Conservation (phyloP, 1,284 basidiomycete species). For the Anthracocystis setariae region DNA sequence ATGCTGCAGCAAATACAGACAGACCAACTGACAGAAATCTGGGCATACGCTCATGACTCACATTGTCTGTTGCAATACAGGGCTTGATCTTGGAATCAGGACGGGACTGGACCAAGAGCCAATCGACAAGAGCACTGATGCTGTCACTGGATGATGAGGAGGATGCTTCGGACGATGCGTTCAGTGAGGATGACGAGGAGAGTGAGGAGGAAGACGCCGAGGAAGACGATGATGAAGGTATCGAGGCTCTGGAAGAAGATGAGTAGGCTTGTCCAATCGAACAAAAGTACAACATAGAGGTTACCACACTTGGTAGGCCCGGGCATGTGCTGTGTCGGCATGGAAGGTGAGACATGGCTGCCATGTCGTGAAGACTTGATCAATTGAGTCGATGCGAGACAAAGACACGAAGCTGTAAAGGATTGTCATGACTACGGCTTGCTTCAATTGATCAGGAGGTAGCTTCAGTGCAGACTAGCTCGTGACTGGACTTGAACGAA, state of each 20-base stretch:
- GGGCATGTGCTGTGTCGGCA: too few relatives aligned
- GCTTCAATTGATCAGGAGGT: too few relatives aligned
- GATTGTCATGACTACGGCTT: too few relatives aligned
- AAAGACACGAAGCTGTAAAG: too few relatives aligned
- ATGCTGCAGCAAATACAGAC: too few relatives aligned
- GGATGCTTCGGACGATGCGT: slow-evolving; percentile 47
- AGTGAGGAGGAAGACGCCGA: slow-evolving; percentile 22
- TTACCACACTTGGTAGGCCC: too few relatives aligned
- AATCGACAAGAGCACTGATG: slow-evolving; percentile 32
- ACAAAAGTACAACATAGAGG: neutral
- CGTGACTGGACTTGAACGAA: too few relatives aligned
- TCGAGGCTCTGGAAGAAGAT: slow-evolving; percentile 20
- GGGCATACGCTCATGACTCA: neutral
- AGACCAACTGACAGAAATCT: slow-evolving; percentile 1
- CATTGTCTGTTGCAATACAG: slow-evolving; percentile 3
- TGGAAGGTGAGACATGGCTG: too few relatives aligned
- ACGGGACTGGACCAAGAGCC: slow-evolving; percentile 41
- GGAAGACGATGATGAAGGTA: slow-evolving; percentile 23
- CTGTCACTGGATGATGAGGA: slow-evolving; percentile 50
- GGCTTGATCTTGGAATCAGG: slow-evolving; percentile 51
- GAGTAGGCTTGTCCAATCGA: neutral
- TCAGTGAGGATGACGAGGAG: slow-evolving; percentile 41
- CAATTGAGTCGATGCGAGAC: too few relatives aligned
- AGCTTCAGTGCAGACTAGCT: too few relatives aligned
- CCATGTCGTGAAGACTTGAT: too few relatives aligned